These are phyloP conservation scores for Elaeagnus macrophylla DNA, from an alignment of 306 rosid genomes.

Conservation along the genomic window DNA sequence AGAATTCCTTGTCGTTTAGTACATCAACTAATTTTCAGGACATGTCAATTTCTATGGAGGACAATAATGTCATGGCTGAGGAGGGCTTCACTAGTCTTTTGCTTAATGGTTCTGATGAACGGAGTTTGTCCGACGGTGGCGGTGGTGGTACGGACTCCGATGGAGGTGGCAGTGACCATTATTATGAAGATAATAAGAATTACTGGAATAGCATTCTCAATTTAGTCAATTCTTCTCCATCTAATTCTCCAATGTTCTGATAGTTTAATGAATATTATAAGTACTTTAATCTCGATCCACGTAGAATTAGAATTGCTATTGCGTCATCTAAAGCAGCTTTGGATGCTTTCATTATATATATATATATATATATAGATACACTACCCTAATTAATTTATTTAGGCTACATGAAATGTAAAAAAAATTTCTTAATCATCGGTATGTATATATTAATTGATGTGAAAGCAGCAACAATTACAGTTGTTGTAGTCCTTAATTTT, in stretches of 20 bases:
- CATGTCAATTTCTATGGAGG: constrained; percentile 43
- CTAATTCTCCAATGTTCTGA: constrained; percentile 73
- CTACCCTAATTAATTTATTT: too few relatives aligned
- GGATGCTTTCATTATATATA: constrained; percentile 13
- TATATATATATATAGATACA: constrained; percentile 1
- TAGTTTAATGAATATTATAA: not conserved
- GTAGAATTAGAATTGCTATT: not conserved
- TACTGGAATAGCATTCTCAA: constrained; percentile 93
- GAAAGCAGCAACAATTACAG: constrained; percentile 19
- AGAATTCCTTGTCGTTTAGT: constrained; percentile 41
- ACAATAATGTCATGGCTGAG: constrained; percentile 32
- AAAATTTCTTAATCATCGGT: constrained; percentile 12
- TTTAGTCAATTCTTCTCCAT: constrained; percentile 83
- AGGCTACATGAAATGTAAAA: constrained; percentile 9
- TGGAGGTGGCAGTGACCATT: constrained; percentile 29
- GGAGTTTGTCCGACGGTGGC: constrained; percentile 52
- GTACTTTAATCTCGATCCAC: not conserved
- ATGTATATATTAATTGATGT: constrained; percentile 17
- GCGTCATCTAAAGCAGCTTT: constrained; percentile 24
- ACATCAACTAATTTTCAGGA: constrained; percentile 3
- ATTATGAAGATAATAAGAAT: constrained; percentile 77
- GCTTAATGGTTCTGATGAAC: constrained; percentile 60
- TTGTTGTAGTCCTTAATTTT: constrained; percentile 17
- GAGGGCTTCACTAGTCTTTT: constrained; percentile 88
- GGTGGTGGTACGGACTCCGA: constrained; percentile 25